These are phyloP conservation scores for Acorus calamus DNA, from an alignment of 106 monocot species.

Conservation along the genomic window DNA sequence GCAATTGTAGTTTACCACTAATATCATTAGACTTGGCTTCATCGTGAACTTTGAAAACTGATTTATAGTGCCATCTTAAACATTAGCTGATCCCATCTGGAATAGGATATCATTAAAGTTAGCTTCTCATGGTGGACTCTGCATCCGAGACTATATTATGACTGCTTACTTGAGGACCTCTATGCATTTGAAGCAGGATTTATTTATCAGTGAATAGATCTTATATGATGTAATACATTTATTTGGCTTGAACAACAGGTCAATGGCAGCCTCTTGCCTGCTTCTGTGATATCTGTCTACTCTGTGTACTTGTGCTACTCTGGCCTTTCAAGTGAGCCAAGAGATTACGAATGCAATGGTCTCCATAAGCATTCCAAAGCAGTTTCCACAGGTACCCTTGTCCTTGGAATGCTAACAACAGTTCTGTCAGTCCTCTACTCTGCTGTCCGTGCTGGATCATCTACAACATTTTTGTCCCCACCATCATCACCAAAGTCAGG, in stretches of 20 bases:
- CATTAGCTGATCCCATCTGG: no score
- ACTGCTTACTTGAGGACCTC: no score
- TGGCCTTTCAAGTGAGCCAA: conserved; percentile 81
- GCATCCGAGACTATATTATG: no score
- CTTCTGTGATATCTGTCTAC: conserved; percentile 75
- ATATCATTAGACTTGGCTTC: no score
- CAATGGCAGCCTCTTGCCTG: conserved; percentile 81
- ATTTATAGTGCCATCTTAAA: no score
- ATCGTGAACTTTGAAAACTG: no score
- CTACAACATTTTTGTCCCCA: conserved; percentile 82
- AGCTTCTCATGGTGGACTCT: no score
- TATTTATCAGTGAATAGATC: no score
- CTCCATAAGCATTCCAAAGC: conserved; percentile 60
- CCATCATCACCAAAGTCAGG: conserved; percentile 81
- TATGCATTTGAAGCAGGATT: no score
- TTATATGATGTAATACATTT: no score
- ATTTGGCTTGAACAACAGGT: conserved; percentile 25
- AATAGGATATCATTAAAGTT: no score
- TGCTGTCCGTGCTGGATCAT: conserved; percentile 91
- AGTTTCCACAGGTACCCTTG: conserved; percentile 63
- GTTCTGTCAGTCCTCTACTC: conserved; percentile 88
- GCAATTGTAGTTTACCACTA: no score
- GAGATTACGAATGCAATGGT: conserved; percentile 86
- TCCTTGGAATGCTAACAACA: conserved; percentile 85
- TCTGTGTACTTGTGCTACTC: conserved; percentile 84